phyloP scores from a whole-genome alignment of 2,329 filamentous ascomycete genomes.

The Pseudopyrenochaeta lycopersici region DNA sequence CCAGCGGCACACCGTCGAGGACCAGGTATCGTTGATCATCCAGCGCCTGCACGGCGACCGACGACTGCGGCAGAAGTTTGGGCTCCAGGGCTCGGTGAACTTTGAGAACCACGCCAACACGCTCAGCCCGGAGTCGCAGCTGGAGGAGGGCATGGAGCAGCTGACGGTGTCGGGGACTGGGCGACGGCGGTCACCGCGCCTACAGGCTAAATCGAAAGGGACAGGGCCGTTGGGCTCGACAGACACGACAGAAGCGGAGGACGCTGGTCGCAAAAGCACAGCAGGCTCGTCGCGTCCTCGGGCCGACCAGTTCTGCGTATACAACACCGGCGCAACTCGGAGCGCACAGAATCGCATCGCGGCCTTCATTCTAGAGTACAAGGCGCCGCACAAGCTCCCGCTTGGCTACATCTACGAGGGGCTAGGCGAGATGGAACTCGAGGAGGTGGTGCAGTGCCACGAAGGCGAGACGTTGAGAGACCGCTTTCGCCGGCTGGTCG shows the following conservation, averaged over 20 bases:
- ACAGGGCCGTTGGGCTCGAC: background rate
- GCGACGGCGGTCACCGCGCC: constrained; percentile 22
- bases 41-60: constrained; percentile 14
- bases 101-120: constrained; percentile 34
- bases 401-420: constrained; percentile 53
- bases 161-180: constrained; percentile 6
- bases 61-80: constrained; percentile 18
- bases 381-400: constrained; percentile 59
- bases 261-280: constrained; percentile 1
- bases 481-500: constrained; percentile 49
- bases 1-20: constrained; percentile 21
- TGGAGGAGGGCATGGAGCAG: constrained; percentile 19
- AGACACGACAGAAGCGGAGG: background rate
- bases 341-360: constrained; percentile 21
- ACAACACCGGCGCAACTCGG: constrained; percentile 30
- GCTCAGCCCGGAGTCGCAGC: constrained; percentile 20
- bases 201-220: constrained; percentile 9
- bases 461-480: constrained; percentile 47
- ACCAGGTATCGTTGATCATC: constrained; percentile 21
- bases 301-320: constrained; percentile 48
- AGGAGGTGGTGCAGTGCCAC: constrained; percentile 48
- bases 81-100: constrained; percentile 20
- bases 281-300: constrained; percentile 26
- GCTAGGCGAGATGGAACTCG: constrained; percentile 54
- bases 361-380: constrained; percentile 55